Evolutionary conservation across 2,329 filamentous ascomycete genomes (phyloP).

Genomic region (Trichoderma sp.): DNA sequence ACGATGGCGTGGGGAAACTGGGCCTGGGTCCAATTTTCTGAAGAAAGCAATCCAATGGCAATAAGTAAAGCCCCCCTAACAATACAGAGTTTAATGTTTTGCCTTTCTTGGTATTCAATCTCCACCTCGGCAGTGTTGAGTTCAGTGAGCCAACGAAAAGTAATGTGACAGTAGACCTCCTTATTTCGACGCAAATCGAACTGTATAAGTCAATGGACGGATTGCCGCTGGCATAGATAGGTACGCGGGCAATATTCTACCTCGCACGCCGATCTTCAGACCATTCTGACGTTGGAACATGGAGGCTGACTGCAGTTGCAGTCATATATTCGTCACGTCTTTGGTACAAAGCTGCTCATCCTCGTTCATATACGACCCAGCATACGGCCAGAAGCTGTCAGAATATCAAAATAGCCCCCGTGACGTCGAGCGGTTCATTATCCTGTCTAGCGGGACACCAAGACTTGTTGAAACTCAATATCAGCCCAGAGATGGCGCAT

Average conservation of each 20-base stretch:
- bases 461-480: not conserved
- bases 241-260: not conserved
- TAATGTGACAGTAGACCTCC: not conserved
- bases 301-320: not conserved
- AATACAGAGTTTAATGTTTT: not conserved
- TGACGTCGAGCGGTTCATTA: not conserved
- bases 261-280: not conserved
- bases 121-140: not conserved
- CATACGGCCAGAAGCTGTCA: not conserved
- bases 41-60: not conserved
- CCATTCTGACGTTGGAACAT: not conserved
- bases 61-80: too few species aligned
- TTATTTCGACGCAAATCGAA: not conserved
- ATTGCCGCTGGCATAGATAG: not conserved
- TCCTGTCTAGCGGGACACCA: not conserved
- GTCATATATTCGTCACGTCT: not conserved
- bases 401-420: not conserved
- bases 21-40: not conserved
- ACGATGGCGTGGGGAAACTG: not conserved
- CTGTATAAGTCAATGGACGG: not conserved
- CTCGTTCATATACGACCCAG: not conserved
- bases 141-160: not conserved
- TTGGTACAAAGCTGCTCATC: not conserved
- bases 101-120: not conserved
- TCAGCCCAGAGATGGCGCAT: not conserved